Conservation (phyloP, 2,329 filamentous ascomycete genomes). For the Conoideocrella luteorostrata region DNA sequence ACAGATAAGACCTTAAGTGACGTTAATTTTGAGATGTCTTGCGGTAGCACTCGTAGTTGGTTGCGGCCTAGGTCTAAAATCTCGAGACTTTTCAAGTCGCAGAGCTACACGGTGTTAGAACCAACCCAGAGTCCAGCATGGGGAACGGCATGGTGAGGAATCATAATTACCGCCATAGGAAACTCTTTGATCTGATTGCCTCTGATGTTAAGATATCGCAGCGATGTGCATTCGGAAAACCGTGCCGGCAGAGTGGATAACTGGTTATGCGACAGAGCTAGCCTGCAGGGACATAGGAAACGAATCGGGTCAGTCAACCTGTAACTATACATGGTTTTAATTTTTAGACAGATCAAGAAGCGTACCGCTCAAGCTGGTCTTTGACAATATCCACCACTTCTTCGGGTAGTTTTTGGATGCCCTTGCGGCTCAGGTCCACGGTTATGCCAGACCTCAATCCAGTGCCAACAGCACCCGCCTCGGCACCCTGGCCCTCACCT, state of each 20-base stretch:
- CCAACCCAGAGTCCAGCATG: conserved; percentile 11
- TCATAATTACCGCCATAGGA: conserved; percentile 43
- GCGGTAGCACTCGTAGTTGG: conserved; percentile 69
- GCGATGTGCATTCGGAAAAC: conserved; percentile 68
- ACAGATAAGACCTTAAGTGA: conserved; percentile 87
- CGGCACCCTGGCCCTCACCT: conserved; percentile 58
- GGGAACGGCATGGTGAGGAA: conserved; percentile 7
- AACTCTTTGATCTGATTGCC: conserved; percentile 66
- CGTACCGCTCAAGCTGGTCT: conserved; percentile 64
- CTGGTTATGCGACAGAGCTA: conserved; percentile 76
- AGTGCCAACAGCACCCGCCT: conserved; percentile 51
- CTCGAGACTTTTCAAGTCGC: conserved; percentile 78
- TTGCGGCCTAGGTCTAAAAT: conserved; percentile 91
- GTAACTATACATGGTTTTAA: neutral
- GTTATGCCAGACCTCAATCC: conserved; percentile 66
- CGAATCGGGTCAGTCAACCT: conserved; percentile 1
- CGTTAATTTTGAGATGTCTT: conserved; percentile 71
- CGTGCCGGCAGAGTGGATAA: conserved; percentile 62
- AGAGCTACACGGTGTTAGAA: conserved; percentile 54
- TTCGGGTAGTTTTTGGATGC: conserved; percentile 63
- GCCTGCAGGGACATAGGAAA: conserved; percentile 35
- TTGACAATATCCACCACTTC: conserved; percentile 72
- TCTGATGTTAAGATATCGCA: conserved; percentile 75
- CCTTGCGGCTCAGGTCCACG: conserved; percentile 70
- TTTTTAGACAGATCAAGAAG: conserved; percentile 8